These are phyloP conservation scores for Orbilia ellipsospora DNA, from an alignment of 2,329 filamentous ascomycete genomes.

Conservation along the genomic window DNA sequence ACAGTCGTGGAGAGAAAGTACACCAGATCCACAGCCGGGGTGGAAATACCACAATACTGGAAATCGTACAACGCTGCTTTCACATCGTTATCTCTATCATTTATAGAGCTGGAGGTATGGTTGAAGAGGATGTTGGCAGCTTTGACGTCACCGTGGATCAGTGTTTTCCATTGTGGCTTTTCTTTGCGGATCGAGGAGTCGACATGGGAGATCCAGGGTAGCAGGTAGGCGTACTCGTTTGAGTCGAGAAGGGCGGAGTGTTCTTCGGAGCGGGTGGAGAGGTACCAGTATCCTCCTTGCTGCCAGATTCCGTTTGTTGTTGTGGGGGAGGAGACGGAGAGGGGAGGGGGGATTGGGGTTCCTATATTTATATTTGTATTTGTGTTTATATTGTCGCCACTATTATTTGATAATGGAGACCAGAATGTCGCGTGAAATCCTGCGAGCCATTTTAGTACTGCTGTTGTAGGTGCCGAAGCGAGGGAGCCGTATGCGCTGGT, in stretches of 20 bases:
- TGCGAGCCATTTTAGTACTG: slow-evolving; percentile 73
- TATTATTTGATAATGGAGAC: slow-evolving; percentile 57
- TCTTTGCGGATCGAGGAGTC: slow-evolving; percentile 69
- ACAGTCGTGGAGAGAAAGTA: slow-evolving; percentile 66
- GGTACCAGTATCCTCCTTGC: slow-evolving; percentile 76
- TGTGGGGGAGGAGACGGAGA: slow-evolving; percentile 65
- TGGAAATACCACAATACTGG: slow-evolving; percentile 73
- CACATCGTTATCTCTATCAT: slow-evolving; percentile 62
- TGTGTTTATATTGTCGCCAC: not conserved
- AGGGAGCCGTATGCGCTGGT: slow-evolving; percentile 28
- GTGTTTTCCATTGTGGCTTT: slow-evolving; percentile 67
- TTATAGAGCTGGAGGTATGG: slow-evolving; percentile 1
- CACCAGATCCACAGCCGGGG: slow-evolving; percentile 72
- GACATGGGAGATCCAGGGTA: slow-evolving; percentile 66
- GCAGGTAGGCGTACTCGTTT: slow-evolving; percentile 68
- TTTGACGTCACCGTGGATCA: slow-evolving; percentile 77
- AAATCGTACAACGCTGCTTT: slow-evolving; percentile 73
- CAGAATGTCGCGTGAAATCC: slow-evolving; percentile 71
- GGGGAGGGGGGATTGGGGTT: slow-evolving; percentile 66
- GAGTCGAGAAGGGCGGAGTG: slow-evolving; percentile 65
- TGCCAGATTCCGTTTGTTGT: slow-evolving; percentile 67
- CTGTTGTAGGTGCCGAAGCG: slow-evolving; percentile 65
- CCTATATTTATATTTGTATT: slow-evolving; percentile 58
- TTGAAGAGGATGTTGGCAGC: slow-evolving; percentile 74
- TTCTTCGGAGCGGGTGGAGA: slow-evolving; percentile 72